Evolutionary conservation across 106 monocot species (phyloP), one percentile per base, ranked within the genome.

Genomic region (Dioscorea dumetorum): DNA sequence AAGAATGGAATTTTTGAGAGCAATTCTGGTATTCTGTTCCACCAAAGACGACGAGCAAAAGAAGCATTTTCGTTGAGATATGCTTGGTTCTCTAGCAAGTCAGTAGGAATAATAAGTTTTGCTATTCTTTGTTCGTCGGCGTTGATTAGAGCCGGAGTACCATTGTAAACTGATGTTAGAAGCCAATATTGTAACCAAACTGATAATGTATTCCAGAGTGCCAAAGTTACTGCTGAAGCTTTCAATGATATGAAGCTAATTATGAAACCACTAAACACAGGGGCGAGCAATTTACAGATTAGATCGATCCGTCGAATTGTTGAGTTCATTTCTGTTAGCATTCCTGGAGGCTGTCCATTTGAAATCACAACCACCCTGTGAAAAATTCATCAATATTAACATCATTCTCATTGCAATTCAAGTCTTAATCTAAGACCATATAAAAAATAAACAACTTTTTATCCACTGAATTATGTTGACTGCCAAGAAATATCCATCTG

Each of bases 351-450:
- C 15, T 87, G 84, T 5, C 91, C 89, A 58, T 64, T 58, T 35
- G 87, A 82, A 61, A 97, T 92, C 51, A 97, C 97, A 50, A 97
- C 82, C 57, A 97, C 91, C 97, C 91, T 97, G 79, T 13, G 49
- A n/a, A 33, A 34, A 7, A 16, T 50, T 15, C 19, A 54, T 15
- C 4, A 16, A 54, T 12, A 3, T 54, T 18, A 15, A 14, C 54
- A 54, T 54, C 18, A 54, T 54, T 54, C 1, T 5, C 19, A 18
- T 54, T 54, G 18, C 12, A 54, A 19, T 13, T 19, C 54, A 54
- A 54, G 41, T 41, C 41, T 41, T 4, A 34, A 34, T 34, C 34
- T 34, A 7, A 34, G 4, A 34, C 7, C 34, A 34, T 34, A 34
- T 34, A 34, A n/a, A n/a, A n/a, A n/a, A n/a, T n/a, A n/a, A n/a